phyloP scores from a whole-genome alignment of 169 alveolate genomes.

The Perkinsus olseni region DNA sequence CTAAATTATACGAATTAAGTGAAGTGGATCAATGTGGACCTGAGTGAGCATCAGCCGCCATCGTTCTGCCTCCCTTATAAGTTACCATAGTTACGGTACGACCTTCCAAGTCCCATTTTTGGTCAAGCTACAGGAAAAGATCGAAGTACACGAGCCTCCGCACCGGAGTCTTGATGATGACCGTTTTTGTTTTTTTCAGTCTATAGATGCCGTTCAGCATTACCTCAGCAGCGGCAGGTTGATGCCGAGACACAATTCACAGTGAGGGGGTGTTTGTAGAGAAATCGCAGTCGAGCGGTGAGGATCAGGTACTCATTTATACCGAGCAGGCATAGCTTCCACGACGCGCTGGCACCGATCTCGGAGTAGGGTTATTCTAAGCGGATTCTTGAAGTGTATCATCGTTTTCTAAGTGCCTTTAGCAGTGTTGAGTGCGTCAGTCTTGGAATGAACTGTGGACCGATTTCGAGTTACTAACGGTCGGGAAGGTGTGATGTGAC shows the following conservation, averaged over 20 bases:
- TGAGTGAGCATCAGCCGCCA: neutral
- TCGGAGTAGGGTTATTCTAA: too few species aligned
- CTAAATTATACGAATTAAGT: neutral
- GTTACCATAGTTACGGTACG: neutral
- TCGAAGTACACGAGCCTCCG: too few species aligned
- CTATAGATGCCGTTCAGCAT: neutral
- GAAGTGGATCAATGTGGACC: neutral
- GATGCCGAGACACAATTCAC: neutral
- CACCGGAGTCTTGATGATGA: too few species aligned
- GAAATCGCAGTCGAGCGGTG: neutral
- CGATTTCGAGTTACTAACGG: too few species aligned
- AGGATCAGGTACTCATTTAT: neutral
- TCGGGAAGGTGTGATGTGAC: too few species aligned
- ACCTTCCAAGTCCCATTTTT: neutral
- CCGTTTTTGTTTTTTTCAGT: neutral
- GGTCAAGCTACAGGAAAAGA: neutral
- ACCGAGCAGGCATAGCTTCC: neutral
- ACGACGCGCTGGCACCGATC: neutral
- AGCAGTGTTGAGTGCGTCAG: too few species aligned
- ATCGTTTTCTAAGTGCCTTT: too few species aligned
- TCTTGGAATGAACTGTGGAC: too few species aligned
- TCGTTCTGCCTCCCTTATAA: neutral
- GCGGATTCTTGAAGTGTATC: too few species aligned
- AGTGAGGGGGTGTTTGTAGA: neutral
- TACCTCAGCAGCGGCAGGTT: neutral